These are phyloP conservation scores for Phoenix roebelenii DNA, from an alignment of 176 grass and related monocot species.

Conservation along the genomic window DNA sequence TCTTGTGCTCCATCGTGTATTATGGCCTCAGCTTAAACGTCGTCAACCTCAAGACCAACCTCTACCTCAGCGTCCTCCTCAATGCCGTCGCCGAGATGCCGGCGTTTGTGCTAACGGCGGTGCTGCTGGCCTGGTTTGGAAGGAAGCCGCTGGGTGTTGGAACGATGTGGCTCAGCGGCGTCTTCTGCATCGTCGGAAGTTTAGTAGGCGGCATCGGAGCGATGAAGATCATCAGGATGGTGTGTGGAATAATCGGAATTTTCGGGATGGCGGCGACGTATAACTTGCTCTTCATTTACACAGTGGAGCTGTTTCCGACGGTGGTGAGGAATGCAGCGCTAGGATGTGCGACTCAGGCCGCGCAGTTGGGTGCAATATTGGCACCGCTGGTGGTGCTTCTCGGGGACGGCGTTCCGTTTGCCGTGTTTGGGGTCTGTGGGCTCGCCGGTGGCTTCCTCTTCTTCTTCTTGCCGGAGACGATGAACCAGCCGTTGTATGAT, in stretches of 20 bases:
- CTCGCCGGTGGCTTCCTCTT: slow-evolving; percentile 40
- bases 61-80: slow-evolving; percentile 53
- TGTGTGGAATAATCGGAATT: slow-evolving; percentile 59
- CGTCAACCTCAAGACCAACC: slow-evolving; percentile 81
- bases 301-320: slow-evolving; percentile 81
- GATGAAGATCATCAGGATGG: slow-evolving; percentile 45
- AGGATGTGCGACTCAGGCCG: slow-evolving; percentile 43
- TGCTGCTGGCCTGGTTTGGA: slow-evolving; percentile 45
- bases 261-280: slow-evolving; percentile 84
- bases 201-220: slow-evolving; percentile 14
- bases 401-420: slow-evolving; percentile 51
- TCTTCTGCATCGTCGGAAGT: slow-evolving; percentile 45
- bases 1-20: slow-evolving; percentile 60
- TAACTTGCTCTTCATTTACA: slow-evolving; percentile 72
- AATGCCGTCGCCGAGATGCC: slow-evolving; percentile 78
- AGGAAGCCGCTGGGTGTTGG: slow-evolving; percentile 45
- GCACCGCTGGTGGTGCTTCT: slow-evolving; percentile 76
- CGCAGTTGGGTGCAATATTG: slow-evolving; percentile 64
- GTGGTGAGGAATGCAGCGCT: slow-evolving; percentile 64
- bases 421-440: slow-evolving; percentile 49
- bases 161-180: slow-evolving; percentile 61
- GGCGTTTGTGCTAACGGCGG: slow-evolving; percentile 38
- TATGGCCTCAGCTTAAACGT: slow-evolving; percentile 89
- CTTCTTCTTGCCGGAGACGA: slow-evolving; percentile 65
- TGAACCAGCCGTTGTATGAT: slow-evolving; percentile 69